phyloP scores from a whole-genome alignment of 352 stramenopile species.

The Phytopythium mirpurense region DNA sequence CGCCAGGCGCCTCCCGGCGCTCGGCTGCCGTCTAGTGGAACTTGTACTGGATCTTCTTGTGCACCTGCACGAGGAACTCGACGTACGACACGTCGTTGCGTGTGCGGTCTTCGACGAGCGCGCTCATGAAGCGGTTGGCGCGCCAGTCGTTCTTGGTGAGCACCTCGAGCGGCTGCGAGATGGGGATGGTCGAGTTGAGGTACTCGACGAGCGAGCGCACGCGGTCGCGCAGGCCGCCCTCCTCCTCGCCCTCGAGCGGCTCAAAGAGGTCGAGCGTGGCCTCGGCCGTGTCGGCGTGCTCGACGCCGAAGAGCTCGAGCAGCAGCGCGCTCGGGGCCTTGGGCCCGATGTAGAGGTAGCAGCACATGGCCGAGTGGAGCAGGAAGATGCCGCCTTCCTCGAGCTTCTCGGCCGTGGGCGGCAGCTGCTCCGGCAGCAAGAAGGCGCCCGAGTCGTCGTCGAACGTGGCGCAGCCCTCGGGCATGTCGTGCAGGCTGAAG shows the following conservation, averaged over 20 bases:
- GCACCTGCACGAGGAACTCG: constrained; percentile 86
- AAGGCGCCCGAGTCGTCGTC: constrained; percentile 77
- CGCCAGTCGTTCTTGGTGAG: constrained; percentile 84
- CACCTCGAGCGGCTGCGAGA: constrained; percentile 80
- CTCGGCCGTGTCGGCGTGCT: constrained; percentile 74
- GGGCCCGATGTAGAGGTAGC: constrained; percentile 86
- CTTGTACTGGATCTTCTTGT: constrained; percentile 91
- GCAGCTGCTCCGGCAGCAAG: constrained; percentile 65
- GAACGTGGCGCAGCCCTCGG: constrained; percentile 71
- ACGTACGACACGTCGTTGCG: constrained; percentile 87
- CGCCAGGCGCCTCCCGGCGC: no score
- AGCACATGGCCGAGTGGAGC: constrained; percentile 82
- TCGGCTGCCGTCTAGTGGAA: constrained; percentile 42
- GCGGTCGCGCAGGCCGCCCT: constrained; percentile 53
- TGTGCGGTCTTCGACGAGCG: constrained; percentile 83
- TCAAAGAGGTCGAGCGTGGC: constrained; percentile 68
- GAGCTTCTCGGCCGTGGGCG: constrained; percentile 82
- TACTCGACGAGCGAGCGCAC: constrained; percentile 72
- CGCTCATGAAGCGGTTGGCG: constrained; percentile 78
- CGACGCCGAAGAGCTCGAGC: constrained; percentile 78
- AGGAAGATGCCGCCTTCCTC: constrained; percentile 84
- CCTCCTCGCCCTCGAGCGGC: constrained; percentile 48
- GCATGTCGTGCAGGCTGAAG: constrained; percentile 83
- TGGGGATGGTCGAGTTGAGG: constrained; percentile 77
- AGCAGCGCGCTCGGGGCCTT: constrained; percentile 64